These are phyloP conservation scores for Hypseocharis bilobata DNA, from an alignment of 441 rosid species.

Conservation along the genomic window DNA sequence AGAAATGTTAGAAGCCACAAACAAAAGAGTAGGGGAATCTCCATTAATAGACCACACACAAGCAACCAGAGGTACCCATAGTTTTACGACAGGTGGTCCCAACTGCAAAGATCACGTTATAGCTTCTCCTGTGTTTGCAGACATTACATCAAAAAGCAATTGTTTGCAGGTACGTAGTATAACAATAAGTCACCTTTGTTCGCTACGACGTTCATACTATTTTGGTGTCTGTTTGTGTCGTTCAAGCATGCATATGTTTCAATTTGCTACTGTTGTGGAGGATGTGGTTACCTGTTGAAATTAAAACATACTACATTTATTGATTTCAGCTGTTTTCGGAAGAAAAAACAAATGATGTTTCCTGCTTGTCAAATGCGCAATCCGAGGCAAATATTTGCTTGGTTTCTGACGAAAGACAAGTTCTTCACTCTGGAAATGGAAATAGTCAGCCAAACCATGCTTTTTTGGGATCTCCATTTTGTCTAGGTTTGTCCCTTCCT, in stretches of 20 bases:
- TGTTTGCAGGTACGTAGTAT: constrained; percentile 33
- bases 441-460: constrained; percentile 17
- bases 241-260: not conserved
- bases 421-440: constrained; percentile 18
- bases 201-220: not conserved
- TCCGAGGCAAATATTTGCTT: constrained; percentile 17
- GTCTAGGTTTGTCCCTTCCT: constrained; percentile 27
- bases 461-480: constrained; percentile 23
- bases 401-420: constrained; percentile 20
- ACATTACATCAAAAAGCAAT: constrained; percentile 20
- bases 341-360: constrained; percentile 20
- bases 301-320: not conserved
- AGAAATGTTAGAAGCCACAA: constrained; percentile 6
- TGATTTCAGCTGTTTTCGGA: constrained; percentile 34
- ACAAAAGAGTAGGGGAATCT: constrained; percentile 18
- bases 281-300: not conserved
- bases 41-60: constrained; percentile 12
- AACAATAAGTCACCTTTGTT: not conserved
- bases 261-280: not conserved
- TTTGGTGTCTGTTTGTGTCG: not conserved
- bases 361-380: constrained; percentile 7
- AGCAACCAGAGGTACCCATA: constrained; percentile 11
- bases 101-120: constrained; percentile 3
- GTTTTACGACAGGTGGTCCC: constrained; percentile 16
- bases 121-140: constrained; percentile 14